Conservation (phyloP, 2,329 filamentous ascomycete genomes). For the Neurospora sp. region DNA sequence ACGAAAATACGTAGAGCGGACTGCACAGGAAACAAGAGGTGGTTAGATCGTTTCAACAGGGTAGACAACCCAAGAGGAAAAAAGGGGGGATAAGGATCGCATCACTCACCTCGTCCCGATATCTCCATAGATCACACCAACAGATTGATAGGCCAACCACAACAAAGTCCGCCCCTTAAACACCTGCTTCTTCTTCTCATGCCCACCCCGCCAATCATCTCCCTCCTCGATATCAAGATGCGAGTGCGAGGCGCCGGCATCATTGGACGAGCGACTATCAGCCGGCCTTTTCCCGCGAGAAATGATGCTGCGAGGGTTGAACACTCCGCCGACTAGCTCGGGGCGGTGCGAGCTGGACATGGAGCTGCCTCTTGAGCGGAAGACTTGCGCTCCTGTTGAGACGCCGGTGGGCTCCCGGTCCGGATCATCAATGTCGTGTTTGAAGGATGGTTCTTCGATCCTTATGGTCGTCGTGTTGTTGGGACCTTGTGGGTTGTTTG, state of each 20-base stretch:
- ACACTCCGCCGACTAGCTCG: slow-evolving; percentile 22
- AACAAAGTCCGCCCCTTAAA: slow-evolving; percentile 27
- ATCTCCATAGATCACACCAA: slow-evolving; percentile 60
- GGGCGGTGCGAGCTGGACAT: slow-evolving; percentile 2
- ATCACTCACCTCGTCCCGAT: slow-evolving; percentile 35
- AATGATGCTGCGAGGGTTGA: slow-evolving; percentile 22
- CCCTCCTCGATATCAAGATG: slow-evolving; percentile 22
- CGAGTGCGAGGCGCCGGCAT: background rate
- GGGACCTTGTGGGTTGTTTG: background rate
- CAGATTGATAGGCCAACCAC: slow-evolving; percentile 17
- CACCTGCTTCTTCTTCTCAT: slow-evolving; percentile 27
- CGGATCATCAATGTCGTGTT: background rate
- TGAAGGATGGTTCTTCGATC: background rate
- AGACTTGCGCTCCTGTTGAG: background rate
- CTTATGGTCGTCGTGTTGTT: background rate
- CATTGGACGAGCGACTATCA: slow-evolving; percentile 13
- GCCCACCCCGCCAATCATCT: slow-evolving; percentile 24
- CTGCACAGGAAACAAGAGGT: background rate
- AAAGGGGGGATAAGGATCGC: background rate
- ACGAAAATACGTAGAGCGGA: slow-evolving; percentile 62
- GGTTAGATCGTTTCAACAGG: background rate
- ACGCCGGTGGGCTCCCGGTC: background rate
- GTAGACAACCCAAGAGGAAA: slow-evolving; percentile 20
- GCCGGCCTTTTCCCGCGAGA: slow-evolving; percentile 10
- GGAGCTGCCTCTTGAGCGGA: slow-evolving; percentile 2